Conservation (phyloP, 2,329 filamentous ascomycete genomes). For the Diaporthe vaccinii region DNA sequence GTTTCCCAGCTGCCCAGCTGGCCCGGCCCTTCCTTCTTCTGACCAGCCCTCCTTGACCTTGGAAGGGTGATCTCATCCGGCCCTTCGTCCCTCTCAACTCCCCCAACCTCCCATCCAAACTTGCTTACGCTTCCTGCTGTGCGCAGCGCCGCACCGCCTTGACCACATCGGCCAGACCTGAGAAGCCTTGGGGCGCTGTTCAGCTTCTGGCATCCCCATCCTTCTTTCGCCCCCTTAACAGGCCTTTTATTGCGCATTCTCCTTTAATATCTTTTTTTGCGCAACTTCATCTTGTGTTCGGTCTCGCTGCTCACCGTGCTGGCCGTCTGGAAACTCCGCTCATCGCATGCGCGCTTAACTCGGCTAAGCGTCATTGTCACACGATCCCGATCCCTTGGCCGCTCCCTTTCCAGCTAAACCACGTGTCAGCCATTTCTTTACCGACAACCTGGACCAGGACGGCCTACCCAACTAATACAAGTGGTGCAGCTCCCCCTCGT, state of each 20-base stretch:
- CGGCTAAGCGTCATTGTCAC: slow-evolving; percentile 41
- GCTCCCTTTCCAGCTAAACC: slow-evolving; percentile 35
- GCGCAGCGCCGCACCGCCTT: slow-evolving; percentile 2
- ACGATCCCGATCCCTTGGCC: slow-evolving; percentile 40
- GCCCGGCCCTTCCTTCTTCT: slow-evolving; percentile 22
- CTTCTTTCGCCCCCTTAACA: slow-evolving; percentile 34
- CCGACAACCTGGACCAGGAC: slow-evolving; percentile 36
- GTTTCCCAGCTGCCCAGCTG: slow-evolving; percentile 28
- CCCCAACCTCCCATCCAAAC: slow-evolving; percentile 1
- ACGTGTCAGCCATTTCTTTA: slow-evolving; percentile 35
- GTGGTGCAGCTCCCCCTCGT: slow-evolving; percentile 22
- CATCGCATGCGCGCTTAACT: slow-evolving; percentile 34
- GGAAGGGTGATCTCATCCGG: slow-evolving; percentile 36
- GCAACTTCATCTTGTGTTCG: background rate
- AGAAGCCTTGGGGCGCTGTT: slow-evolving; percentile 13
- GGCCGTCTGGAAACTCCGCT: slow-evolving; percentile 21
- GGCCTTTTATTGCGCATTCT: slow-evolving; percentile 28
- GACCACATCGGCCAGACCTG: slow-evolving; percentile 9
- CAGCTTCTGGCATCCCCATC: slow-evolving; percentile 28
- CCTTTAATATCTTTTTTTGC: background rate
- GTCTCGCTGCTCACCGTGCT: slow-evolving; percentile 28
- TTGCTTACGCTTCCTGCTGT: slow-evolving; percentile 9
- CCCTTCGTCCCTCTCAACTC: slow-evolving; percentile 9
- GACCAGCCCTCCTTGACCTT: slow-evolving; percentile 34
- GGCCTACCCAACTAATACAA: slow-evolving; percentile 29